phyloP scores from a whole-genome alignment of 176 grass and related monocot species.

The Coix lacrymajobi region DNA sequence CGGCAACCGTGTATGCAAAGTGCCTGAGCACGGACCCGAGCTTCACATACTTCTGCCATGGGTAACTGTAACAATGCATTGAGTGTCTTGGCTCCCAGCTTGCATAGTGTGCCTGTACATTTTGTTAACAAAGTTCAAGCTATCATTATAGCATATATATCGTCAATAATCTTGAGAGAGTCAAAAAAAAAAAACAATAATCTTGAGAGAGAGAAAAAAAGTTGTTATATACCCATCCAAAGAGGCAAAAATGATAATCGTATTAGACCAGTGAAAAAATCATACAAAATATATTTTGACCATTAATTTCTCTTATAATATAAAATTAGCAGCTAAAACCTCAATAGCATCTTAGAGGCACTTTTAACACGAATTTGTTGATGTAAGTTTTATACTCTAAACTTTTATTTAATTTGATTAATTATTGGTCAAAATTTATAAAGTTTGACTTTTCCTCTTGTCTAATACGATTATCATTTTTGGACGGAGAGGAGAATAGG shows the following conservation, averaged over 20 bases:
- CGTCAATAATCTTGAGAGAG: neutral
- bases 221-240: neutral
- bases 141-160: neutral
- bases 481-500: neutral
- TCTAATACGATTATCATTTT: too few relatives aligned
- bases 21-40: constrained; percentile 76
- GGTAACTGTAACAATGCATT: constrained; percentile 81
- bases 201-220: neutral
- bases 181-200: neutral
- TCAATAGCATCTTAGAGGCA: too few relatives aligned
- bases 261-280: too few relatives aligned
- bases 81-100: constrained; percentile 98
- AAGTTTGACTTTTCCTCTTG: too few relatives aligned
- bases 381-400: too few relatives aligned
- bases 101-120: constrained; percentile 75
- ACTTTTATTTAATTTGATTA: too few relatives aligned
- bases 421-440: too few relatives aligned
- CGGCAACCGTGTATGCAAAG: constrained; percentile 80
- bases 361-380: too few relatives aligned
- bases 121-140: constrained; percentile 1
- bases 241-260: too few relatives aligned
- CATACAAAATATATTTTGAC: too few relatives aligned
- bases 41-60: constrained; percentile 95
- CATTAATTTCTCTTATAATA: too few relatives aligned
- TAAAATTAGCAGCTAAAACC: too few relatives aligned